Conservation (phyloP, 192 early-diverging fungal species). For the Radiomyces spectabilis region DNA sequence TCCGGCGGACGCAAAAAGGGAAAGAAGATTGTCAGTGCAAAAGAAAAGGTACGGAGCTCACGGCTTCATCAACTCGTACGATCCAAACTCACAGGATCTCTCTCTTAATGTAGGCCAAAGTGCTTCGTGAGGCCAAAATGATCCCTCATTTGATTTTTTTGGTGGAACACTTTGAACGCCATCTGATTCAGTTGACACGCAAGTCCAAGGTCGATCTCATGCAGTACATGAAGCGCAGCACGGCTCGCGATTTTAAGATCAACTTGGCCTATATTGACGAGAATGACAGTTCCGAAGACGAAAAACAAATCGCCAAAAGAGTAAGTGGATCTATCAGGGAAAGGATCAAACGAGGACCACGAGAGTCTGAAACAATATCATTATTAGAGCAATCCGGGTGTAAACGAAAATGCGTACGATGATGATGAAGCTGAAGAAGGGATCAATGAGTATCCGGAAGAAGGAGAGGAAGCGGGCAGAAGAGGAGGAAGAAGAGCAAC, state of each 20-base stretch:
- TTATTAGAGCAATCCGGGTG: no score
- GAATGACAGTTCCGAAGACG: conserved; percentile 31
- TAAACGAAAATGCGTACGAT: no score
- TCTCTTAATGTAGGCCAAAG: conserved; percentile 37
- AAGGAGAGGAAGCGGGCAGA: background rate
- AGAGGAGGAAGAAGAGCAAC: no score
- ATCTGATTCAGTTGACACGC: conserved; percentile 58
- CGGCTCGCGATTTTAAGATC: conserved; percentile 73
- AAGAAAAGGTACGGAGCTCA: conserved; percentile 23
- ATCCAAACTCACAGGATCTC: no score
- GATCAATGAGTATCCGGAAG: no score
- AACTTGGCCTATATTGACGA: conserved; percentile 38
- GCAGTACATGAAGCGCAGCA: conserved; percentile 71
- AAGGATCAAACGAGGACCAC: background rate
- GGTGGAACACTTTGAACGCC: conserved; percentile 72
- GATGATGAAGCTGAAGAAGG: no score
- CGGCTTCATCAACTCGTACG: no score
- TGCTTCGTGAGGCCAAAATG: conserved; percentile 62
- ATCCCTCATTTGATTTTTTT: conserved; percentile 66
- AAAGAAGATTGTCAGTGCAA: conserved; percentile 15
- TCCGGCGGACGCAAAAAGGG: conserved; percentile 9
- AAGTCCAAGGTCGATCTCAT: conserved; percentile 66
- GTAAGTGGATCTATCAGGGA: background rate
- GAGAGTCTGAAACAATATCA: no score
- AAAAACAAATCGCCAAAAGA: conserved; percentile 17